Conservation (phyloP, 768 basidiomycete species). For the Suillus clintonianus region DNA sequence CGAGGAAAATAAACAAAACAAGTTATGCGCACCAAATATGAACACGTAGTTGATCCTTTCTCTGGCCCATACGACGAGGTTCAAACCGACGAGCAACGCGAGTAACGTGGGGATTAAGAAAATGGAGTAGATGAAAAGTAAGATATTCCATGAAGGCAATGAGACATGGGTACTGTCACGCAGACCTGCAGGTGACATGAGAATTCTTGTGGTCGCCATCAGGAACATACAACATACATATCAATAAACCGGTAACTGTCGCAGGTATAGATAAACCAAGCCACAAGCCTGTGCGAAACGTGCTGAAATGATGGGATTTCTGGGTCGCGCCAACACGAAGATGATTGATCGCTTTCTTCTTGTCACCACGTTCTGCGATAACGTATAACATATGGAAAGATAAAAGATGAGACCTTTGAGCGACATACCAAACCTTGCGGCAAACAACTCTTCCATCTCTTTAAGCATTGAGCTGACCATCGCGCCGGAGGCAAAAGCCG, state of each 20-base stretch:
- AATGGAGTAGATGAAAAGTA: constrained; percentile 79
- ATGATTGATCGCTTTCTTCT: constrained; percentile 70
- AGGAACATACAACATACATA: constrained; percentile 46
- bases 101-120: constrained; percentile 77
- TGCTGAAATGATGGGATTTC: constrained; percentile 68
- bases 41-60: constrained; percentile 92
- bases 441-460: constrained; percentile 77
- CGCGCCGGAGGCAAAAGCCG: constrained; percentile 65
- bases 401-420: not conserved
- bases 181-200: constrained; percentile 44
- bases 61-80: constrained; percentile 74
- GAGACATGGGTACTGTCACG: constrained; percentile 48
- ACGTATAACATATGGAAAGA: not conserved
- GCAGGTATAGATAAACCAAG: constrained; percentile 77
- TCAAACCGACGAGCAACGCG: constrained; percentile 76
- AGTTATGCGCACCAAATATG: constrained; percentile 65
- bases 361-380: constrained; percentile 61
- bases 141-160: constrained; percentile 69
- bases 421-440: constrained; percentile 72
- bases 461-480: constrained; percentile 66
- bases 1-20: not conserved
- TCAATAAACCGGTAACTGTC: constrained; percentile 59
- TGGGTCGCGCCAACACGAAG: constrained; percentile 55
- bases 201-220: not conserved
- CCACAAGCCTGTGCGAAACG: constrained; percentile 72